These are phyloP conservation scores for Suillus subalutaceus DNA, from an alignment of 768 basidiomycete species.

Conservation along the genomic window DNA sequence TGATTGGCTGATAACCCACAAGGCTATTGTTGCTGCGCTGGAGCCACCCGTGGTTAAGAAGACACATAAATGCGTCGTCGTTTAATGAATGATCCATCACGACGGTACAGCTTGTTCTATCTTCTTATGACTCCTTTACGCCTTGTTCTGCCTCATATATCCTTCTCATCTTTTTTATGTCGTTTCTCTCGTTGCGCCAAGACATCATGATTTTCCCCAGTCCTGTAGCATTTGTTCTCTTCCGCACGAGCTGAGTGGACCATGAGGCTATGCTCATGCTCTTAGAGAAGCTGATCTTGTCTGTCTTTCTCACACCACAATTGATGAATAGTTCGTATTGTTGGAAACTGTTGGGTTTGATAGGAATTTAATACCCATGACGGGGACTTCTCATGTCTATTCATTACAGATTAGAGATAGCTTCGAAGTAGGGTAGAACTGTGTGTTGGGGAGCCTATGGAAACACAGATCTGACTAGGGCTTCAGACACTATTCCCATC, in stretches of 20 bases:
- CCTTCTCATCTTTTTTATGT: conserved; percentile 32
- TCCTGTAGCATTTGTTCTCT: conserved; percentile 22
- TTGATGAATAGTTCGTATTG: conserved; percentile 38
- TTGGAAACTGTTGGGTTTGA: conserved; percentile 32
- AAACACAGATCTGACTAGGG: neutral
- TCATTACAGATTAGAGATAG: conserved; percentile 5
- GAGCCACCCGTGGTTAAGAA: conserved; percentile 94
- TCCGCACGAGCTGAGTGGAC: conserved; percentile 31
- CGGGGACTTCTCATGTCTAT: conserved; percentile 20
- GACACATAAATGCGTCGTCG: conserved; percentile 79
- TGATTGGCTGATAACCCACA: conserved; percentile 18
- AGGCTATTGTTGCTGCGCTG: conserved; percentile 98
- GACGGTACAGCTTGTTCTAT: conserved; percentile 32
- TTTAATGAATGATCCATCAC: conserved; percentile 52
- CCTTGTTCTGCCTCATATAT: conserved; percentile 38
- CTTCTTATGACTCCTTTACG: conserved; percentile 39
- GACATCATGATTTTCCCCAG: conserved; percentile 27
- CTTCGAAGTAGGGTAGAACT: conserved; percentile 1
- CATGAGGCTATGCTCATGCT: conserved; percentile 23
- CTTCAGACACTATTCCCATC: neutral
- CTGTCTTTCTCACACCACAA: conserved; percentile 8
- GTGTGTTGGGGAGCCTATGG: conserved; percentile 1
- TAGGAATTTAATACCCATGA: conserved; percentile 40
- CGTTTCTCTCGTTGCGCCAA: conserved; percentile 20
- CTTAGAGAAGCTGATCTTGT: conserved; percentile 6